These are phyloP conservation scores for Lactarius vividus DNA, from an alignment of 768 basidiomycete genomes.

Conservation along the genomic window DNA sequence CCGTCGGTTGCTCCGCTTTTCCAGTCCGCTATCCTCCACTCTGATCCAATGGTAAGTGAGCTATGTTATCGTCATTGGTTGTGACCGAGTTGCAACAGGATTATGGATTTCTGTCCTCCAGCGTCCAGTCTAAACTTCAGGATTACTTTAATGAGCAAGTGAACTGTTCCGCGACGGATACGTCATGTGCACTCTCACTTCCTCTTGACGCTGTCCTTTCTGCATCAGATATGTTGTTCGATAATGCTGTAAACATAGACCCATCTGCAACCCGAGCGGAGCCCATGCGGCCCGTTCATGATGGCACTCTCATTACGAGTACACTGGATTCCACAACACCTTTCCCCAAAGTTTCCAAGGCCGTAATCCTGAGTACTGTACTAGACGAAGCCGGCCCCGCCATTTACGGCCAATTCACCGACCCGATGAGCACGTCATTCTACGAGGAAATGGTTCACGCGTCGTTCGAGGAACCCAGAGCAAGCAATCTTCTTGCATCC, in stretches of 20 bases:
- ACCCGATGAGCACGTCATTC: conserved; percentile 38
- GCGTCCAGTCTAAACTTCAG: conserved; percentile 55
- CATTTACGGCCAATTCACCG: conserved; percentile 47
- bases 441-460: conserved; percentile 42
- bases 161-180: conserved; percentile 45
- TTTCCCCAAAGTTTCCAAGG: conserved; percentile 61
- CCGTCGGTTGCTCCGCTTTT: conserved; percentile 73
- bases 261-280: conserved; percentile 49
- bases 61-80: not conserved
- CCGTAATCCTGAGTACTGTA: conserved; percentile 69
- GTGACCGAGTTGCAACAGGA: conserved; percentile 42
- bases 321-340: conserved; percentile 59
- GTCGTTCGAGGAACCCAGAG: conserved; percentile 49
- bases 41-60: conserved; percentile 74
- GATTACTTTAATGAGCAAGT: conserved; percentile 48
- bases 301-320: conserved; percentile 66
- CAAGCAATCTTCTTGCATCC: conserved; percentile 43
- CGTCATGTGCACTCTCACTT: conserved; percentile 50
- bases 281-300: conserved; percentile 66
- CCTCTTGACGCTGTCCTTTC: conserved; percentile 51
- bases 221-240: conserved; percentile 48
- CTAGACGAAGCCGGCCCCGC: conserved; percentile 68
- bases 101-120: conserved; percentile 62
- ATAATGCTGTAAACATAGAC: conserved; percentile 45
- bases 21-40: conserved; percentile 76